These are phyloP conservation scores for Aspergillus tubingensis DNA, from an alignment of 2,329 filamentous ascomycete genomes.

Conservation along the genomic window DNA sequence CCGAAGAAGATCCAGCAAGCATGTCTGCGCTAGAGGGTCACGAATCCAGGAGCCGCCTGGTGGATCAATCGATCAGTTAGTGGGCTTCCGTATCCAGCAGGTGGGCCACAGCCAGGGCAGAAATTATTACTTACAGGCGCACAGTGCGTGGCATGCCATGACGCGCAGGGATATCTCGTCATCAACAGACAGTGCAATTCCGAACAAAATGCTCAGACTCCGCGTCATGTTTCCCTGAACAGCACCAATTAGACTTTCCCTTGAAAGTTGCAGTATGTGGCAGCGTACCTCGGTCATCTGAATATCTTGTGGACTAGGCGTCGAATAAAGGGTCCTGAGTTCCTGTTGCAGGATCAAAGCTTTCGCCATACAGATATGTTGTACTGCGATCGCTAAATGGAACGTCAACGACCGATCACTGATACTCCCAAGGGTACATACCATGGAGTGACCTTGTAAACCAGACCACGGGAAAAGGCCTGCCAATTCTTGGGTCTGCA, in stretches of 20 bases:
- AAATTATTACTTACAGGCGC: slow-evolving; percentile 29
- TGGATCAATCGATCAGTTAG: not conserved
- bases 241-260: not conserved
- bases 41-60: slow-evolving; percentile 35
- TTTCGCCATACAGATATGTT: slow-evolving; percentile 38
- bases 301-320: slow-evolving; percentile 15
- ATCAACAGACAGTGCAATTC: slow-evolving; percentile 36
- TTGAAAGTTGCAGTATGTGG: not conserved
- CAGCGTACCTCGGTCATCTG: slow-evolving; percentile 27
- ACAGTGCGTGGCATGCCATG: slow-evolving; percentile 37
- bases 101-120: not conserved
- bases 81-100: not conserved
- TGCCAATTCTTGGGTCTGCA: slow-evolving; percentile 27
- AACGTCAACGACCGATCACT: not conserved
- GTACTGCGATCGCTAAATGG: slow-evolving; percentile 33
- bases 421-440: slow-evolving; percentile 17
- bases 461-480: slow-evolving; percentile 37
- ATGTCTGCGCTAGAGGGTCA: slow-evolving; percentile 28
- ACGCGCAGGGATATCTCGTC: slow-evolving; percentile 36
- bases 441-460: slow-evolving; percentile 37
- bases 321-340: slow-evolving; percentile 19
- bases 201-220: slow-evolving; percentile 35
- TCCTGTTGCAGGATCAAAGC: slow-evolving; percentile 29
- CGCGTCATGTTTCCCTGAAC: slow-evolving; percentile 28
- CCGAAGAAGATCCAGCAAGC: slow-evolving; percentile 25